phyloP scores from a whole-genome alignment of 108 stramenopile genomes.

The Cyclostephanos invisitatus region DNA sequence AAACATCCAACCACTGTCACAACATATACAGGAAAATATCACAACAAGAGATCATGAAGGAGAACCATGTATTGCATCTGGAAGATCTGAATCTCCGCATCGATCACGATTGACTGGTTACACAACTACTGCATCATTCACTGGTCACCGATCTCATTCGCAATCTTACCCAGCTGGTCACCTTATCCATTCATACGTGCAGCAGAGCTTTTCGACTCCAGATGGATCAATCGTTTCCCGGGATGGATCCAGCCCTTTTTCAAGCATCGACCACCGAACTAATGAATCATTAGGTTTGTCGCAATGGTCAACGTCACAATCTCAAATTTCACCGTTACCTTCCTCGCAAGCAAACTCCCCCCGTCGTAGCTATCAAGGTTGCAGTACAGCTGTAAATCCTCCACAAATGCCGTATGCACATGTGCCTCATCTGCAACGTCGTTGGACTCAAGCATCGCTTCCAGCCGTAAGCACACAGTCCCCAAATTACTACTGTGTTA shows the following conservation, averaged over 20 bases:
- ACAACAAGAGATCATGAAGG: background rate
- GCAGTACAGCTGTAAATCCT: background rate
- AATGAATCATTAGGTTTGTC: background rate
- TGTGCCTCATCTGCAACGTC: background rate
- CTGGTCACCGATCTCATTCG: constrained; percentile 9
- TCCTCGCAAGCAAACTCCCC: constrained; percentile 1
- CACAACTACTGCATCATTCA: background rate
- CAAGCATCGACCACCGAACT: constrained; percentile 12
- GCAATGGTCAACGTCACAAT: constrained; percentile 7
- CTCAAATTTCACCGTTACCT: constrained; percentile 14
- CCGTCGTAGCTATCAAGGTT: background rate
- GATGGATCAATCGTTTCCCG: constrained; percentile 4
- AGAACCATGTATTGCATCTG: constrained; percentile 5
- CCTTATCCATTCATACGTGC: constrained; percentile 10
- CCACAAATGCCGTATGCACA: background rate
- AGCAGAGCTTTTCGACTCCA: constrained; percentile 5
- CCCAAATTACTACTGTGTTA: background rate
- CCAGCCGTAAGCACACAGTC: background rate
- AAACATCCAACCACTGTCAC: constrained; percentile 1
- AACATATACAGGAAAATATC: constrained; percentile 1
- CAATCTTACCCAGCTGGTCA: constrained; percentile 19
- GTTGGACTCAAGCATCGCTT: background rate
- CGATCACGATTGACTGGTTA: constrained; percentile 26
- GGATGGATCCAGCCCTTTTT: background rate
- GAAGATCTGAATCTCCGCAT: constrained; percentile 17